These are phyloP conservation scores for Pythium periplocum DNA, from an alignment of 352 stramenopile species.

Conservation along the genomic window DNA sequence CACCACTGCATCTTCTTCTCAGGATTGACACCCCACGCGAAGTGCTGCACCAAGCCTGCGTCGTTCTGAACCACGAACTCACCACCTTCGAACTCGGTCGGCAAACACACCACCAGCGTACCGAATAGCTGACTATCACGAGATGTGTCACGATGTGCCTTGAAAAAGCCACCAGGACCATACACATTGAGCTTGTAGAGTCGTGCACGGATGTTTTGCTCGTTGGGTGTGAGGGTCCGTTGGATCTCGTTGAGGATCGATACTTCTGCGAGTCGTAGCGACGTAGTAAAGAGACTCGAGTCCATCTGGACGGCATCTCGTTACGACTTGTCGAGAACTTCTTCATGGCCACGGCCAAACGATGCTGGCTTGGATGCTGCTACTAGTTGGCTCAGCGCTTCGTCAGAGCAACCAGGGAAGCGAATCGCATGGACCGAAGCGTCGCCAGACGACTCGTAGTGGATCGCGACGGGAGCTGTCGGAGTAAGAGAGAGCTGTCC, in stretches of 20 bases:
- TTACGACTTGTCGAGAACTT: constrained; percentile 6
- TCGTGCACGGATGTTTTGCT: background rate
- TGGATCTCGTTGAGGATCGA: constrained; percentile 5
- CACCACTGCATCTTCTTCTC: no score
- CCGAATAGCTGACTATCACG: no score
- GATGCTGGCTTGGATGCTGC: constrained; percentile 1
- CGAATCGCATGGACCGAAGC: background rate
- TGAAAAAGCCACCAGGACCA: constrained; percentile 10
- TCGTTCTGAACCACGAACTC: constrained; percentile 10
- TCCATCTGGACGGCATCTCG: constrained; percentile 5
- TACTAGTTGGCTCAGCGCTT: background rate
- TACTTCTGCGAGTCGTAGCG: constrained; percentile 4
- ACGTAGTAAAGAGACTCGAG: background rate
- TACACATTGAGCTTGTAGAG: constrained; percentile 17
- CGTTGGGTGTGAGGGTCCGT: background rate
- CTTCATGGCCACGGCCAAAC: constrained; percentile 1
- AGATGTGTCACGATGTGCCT: constrained; percentile 11
- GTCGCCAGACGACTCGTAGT: background rate
- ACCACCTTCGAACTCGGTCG: constrained; percentile 6
- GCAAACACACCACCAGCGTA: constrained; percentile 16
- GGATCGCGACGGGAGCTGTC: background rate
- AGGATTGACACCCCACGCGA: background rate
- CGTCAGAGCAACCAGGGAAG: background rate
- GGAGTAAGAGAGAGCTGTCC: background rate
- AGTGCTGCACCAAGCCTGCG: constrained; percentile 3